Base-by-base conservation (phyloP, 306 rosid species). In the Betula pendula region DNA sequence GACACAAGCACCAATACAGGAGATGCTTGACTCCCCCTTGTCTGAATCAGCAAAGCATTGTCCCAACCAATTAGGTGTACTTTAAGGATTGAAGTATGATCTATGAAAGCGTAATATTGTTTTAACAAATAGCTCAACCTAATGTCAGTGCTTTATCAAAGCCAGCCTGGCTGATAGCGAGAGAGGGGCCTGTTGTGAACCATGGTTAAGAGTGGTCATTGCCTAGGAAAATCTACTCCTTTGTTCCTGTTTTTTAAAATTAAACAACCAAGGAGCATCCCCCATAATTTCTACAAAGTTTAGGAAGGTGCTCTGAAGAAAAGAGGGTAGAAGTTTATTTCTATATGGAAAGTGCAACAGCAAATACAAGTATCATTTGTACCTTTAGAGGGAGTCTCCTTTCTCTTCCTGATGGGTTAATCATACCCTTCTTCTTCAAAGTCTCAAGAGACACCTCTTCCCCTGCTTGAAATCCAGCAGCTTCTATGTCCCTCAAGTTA, bases 321-420 rank as follows among this genome's bases (percentile, higher is more conserved):
- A 77, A 56, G 79, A 45, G 13, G 19, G 62, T 51, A 65, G 4
- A 77, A 81, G 65, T 74, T 43, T 43, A 42, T 33, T 47, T 74
- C 31, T 33, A 33, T 42, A 25, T 66, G 8, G 31, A 16, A 68
- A 78, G 68, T 44, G 67, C 68, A 68, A 29, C 40, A 56, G 43
- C 42, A 71, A 73, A 67, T 33, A 40, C 59, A 77, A 72, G 62
- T 68, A 62, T 70, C 70, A 81, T 58, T 2, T 72, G 80, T 87
- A 92, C 94, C 99, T 95, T 95, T 83, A 95, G 82, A 62, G 96
- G 97, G 52, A 95, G 99, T 77, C 44, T 89, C 77, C 96, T 85
- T 22, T 92, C 98, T 84, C 98, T 92, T 81, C 98, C 98, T 12
- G 99, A 95, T 56, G 98, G 96, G 83, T 92, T 91, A 81, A 95